Percentiles rank a stretch among this genome's conserved stretches.
phyloP scores from a whole-genome alignment of 2,329 filamentous ascomycete genomes.

The Fusarium lyarnte region DNA sequence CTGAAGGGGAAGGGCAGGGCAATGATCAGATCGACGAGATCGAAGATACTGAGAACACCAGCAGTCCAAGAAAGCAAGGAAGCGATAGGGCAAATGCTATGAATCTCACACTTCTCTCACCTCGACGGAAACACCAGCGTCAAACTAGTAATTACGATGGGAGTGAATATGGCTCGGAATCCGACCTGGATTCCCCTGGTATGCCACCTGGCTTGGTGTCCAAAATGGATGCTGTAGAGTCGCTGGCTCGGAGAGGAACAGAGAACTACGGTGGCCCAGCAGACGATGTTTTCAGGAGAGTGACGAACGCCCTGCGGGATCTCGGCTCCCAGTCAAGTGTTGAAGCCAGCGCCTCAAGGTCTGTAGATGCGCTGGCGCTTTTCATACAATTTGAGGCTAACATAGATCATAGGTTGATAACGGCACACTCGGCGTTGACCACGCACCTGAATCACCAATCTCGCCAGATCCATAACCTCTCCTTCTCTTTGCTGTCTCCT shows the following conservation, averaged over 20 bases:
- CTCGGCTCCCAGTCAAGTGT: constrained; percentile 78
- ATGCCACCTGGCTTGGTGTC: constrained; percentile 73
- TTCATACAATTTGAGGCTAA: constrained; percentile 21
- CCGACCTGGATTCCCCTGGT: constrained; percentile 74
- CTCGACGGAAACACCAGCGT: constrained; percentile 60
- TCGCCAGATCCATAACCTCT: constrained; percentile 77
- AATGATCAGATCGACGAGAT: constrained; percentile 23
- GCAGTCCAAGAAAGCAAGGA: constrained; percentile 29
- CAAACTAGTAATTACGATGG: constrained; percentile 72
- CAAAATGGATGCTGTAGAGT: constrained; percentile 78
- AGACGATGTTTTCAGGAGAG: constrained; percentile 73
- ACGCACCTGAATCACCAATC: constrained; percentile 81
- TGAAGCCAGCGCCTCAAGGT: constrained; percentile 78
- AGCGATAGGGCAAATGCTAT: constrained; percentile 46
- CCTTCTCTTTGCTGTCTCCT: constrained; percentile 76
- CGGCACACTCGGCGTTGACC: constrained; percentile 77
- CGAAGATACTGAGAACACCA: constrained; percentile 8
- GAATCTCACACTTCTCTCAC: constrained; percentile 57
- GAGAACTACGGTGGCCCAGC: constrained; percentile 72
- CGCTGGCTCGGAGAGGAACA: constrained; percentile 71
- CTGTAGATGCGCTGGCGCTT: constrained; percentile 20
- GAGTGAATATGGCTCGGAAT: constrained; percentile 78
- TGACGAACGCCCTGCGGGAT: constrained; percentile 75
- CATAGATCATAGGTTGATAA: constrained; percentile 69
- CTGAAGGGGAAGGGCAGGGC: constrained; percentile 1